These are phyloP conservation scores for Dendryphion nanum DNA, from an alignment of 2,329 filamentous ascomycete genomes.

Conservation along the genomic window DNA sequence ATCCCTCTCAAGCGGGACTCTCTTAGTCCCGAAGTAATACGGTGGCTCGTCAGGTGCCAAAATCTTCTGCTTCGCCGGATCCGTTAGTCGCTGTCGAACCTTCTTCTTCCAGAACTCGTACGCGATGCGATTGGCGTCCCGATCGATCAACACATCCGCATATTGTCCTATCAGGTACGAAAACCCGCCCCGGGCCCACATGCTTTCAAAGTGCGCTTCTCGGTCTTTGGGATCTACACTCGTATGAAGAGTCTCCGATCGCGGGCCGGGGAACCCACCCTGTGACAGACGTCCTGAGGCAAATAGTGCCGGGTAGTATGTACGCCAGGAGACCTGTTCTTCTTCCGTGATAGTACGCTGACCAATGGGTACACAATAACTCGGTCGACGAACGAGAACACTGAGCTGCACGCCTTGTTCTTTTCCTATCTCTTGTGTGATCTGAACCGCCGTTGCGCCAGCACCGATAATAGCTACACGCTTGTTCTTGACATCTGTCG, in stretches of 20 bases:
- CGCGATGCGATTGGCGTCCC: constrained; percentile 38
- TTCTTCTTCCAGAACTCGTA: constrained; percentile 52
- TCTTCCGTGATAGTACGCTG: constrained; percentile 17
- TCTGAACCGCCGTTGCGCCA: constrained; percentile 29
- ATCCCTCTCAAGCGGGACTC: constrained; percentile 36
- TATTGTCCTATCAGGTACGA: constrained; percentile 34
- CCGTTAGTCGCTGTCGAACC: constrained; percentile 35
- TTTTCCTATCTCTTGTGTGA: constrained; percentile 24
- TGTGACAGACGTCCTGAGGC: constrained; percentile 8
- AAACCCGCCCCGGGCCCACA: constrained; percentile 41
- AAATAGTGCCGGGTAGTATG: constrained; percentile 23
- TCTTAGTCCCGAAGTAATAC: constrained; percentile 44
- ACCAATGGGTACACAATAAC: constrained; percentile 25
- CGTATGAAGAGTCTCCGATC: constrained; percentile 11
- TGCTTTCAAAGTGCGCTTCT: constrained; percentile 12
- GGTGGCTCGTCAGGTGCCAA: constrained; percentile 41
- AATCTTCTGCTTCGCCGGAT: constrained; percentile 39
- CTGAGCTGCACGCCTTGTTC: constrained; percentile 15
- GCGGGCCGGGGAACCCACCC: constrained; percentile 18
- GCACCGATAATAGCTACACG: constrained; percentile 24
- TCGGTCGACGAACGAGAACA: constrained; percentile 19
- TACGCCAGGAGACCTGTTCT: constrained; percentile 22
- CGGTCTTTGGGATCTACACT: constrained; percentile 11
- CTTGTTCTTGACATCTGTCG: constrained; percentile 24
- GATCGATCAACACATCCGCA: constrained; percentile 32